Evolutionary conservation across 2,329 filamentous ascomycete species (phyloP).

Genomic region (Diaporthe velutina): DNA sequence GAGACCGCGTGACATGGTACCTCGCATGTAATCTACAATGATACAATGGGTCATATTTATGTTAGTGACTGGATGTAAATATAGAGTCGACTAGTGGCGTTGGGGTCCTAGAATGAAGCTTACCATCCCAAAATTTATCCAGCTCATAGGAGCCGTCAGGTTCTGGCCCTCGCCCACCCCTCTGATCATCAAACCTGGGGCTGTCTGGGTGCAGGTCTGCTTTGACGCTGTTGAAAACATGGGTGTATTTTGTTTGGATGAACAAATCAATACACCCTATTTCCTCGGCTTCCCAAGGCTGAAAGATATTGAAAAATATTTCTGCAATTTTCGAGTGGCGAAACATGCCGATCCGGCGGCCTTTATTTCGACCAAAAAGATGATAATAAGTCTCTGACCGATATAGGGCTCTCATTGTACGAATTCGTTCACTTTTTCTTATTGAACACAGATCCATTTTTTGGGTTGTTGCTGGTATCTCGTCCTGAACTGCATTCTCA

Average conservation of each 20-base stretch:
- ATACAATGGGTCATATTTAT: background rate
- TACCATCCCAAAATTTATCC: background rate
- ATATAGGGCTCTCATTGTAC: background rate
- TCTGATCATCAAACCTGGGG: background rate
- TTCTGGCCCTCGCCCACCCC: background rate
- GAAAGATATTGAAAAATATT: background rate
- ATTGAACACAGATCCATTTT: background rate
- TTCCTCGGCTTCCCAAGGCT: slow-evolving; percentile 4
- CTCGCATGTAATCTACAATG: background rate
- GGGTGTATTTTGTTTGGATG: background rate
- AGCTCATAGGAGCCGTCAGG: background rate
- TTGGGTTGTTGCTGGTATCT: background rate
- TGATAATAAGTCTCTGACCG: background rate
- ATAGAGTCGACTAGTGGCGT: background rate
- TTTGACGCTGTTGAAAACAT: background rate
- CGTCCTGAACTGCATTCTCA: background rate
- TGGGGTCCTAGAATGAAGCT: background rate
- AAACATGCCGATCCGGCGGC: background rate
- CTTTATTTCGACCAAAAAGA: background rate
- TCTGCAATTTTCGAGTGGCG: background rate
- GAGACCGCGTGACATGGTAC: background rate
- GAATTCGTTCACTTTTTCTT: background rate
- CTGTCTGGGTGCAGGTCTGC: background rate
- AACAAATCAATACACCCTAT: background rate
- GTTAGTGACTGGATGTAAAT: background rate